These are phyloP conservation scores for Sisymbrium altissimum DNA, from an alignment of 345 rosid species.

Conservation along the genomic window DNA sequence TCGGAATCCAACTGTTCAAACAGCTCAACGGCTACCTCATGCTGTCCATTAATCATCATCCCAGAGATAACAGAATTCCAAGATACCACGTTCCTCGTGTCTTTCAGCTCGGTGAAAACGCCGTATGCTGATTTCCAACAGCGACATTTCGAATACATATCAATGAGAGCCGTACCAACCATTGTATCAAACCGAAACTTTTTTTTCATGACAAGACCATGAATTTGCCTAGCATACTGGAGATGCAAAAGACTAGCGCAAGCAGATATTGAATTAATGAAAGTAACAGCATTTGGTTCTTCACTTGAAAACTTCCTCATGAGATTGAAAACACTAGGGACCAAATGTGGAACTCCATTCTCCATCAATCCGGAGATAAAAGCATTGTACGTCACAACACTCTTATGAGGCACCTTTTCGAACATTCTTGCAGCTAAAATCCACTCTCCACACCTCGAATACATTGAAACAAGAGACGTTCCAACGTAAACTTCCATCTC, in stretches of 20 bases:
- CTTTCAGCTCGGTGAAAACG: slow-evolving; percentile 43
- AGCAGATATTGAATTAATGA: slow-evolving; percentile 49
- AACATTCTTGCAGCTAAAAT: slow-evolving; percentile 47
- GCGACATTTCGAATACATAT: slow-evolving; percentile 62
- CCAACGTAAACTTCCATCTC: slow-evolving; percentile 55
- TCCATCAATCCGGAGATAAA: slow-evolving; percentile 48
- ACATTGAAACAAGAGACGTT: slow-evolving; percentile 52
- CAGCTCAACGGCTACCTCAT: slow-evolving; percentile 43
- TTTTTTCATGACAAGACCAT: slow-evolving; percentile 42
- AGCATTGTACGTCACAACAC: slow-evolving; percentile 59
- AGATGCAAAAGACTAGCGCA: slow-evolving; percentile 45
- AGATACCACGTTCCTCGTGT: slow-evolving; percentile 47
- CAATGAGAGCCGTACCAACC: slow-evolving; percentile 56
- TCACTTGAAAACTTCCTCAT: slow-evolving; percentile 42
- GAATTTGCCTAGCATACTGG: slow-evolving; percentile 52
- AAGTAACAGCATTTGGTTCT: slow-evolving; percentile 46
- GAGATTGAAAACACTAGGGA: slow-evolving; percentile 47
- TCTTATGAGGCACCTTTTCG: slow-evolving; percentile 41
- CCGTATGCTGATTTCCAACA: slow-evolving; percentile 45
- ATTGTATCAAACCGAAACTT: slow-evolving; percentile 35
- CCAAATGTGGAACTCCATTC: slow-evolving; percentile 41
- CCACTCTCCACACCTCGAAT: slow-evolving; percentile 41
- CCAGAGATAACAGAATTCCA: slow-evolving; percentile 61
- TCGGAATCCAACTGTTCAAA: slow-evolving; percentile 46
- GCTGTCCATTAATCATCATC: slow-evolving; percentile 56